These are phyloP conservation scores for Curvularia sp. DNA, from an alignment of 2,329 filamentous ascomycete genomes.

Conservation along the genomic window DNA sequence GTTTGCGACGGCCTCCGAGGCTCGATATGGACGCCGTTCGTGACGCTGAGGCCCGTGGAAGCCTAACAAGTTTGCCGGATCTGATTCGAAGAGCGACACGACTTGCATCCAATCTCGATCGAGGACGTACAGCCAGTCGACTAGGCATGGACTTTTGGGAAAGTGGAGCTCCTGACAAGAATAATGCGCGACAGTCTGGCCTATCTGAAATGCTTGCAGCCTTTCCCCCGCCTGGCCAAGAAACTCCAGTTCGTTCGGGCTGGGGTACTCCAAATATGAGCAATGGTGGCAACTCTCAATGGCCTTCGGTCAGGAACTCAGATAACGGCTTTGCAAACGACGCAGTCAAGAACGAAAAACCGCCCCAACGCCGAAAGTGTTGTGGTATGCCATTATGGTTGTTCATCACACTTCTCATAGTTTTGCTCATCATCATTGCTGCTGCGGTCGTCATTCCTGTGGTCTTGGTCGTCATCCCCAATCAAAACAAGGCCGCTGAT, in stretches of 20 bases:
- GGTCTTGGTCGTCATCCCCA: slow-evolving; percentile 66
- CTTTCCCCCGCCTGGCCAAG: slow-evolving; percentile 66
- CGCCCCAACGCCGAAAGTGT: slow-evolving; percentile 66
- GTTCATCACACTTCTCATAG: slow-evolving; percentile 70
- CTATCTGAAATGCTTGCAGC: slow-evolving; percentile 70
- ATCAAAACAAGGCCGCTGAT: slow-evolving; percentile 49
- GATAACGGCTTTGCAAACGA: neutral
- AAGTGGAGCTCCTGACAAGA: slow-evolving; percentile 44
- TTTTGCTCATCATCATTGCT: slow-evolving; percentile 75
- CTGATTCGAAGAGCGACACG: slow-evolving; percentile 87
- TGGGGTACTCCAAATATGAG: slow-evolving; percentile 45
- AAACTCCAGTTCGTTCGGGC: slow-evolving; percentile 46
- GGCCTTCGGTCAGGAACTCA: slow-evolving; percentile 35
- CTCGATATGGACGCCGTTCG: slow-evolving; percentile 84
- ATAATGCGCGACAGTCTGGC: slow-evolving; percentile 55
- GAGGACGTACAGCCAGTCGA: slow-evolving; percentile 72
- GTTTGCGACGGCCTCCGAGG: slow-evolving; percentile 67
- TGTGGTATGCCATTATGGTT: slow-evolving; percentile 85
- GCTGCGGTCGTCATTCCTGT: slow-evolving; percentile 84
- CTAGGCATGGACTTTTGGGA: slow-evolving; percentile 61
- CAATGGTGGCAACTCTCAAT: slow-evolving; percentile 34
- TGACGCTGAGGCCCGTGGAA: slow-evolving; percentile 82
- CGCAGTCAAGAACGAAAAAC: slow-evolving; percentile 31
- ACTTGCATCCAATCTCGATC: slow-evolving; percentile 86
- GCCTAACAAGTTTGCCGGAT: slow-evolving; percentile 89